Base-by-base conservation (phyloP, 2,329 filamentous ascomycete genomes). In the Arthroderma sp. region DNA sequence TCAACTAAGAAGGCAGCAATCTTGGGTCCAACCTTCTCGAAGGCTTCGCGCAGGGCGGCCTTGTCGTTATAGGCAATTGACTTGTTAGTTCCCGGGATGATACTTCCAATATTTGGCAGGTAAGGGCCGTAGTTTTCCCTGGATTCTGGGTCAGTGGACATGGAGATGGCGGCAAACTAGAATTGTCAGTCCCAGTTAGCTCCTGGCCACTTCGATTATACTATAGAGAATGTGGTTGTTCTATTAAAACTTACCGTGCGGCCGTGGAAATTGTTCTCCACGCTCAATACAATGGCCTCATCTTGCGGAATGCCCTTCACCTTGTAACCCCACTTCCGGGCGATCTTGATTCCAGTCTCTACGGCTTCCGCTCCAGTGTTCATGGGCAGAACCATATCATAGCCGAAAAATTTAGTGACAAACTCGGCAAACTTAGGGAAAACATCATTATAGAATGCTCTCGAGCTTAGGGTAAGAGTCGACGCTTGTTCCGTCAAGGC, bases 341-440 rank as follows among this genome's bases (percentile, higher is more conserved):
- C 89, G 66, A 96, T 80, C 74, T 96, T 96, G 68, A 96, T 80
- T 8, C 83, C 88, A 0, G 89, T 95, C 74, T 96, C 89, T 32
- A 94, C 87, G 6, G 89, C 89, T 68, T 96, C 89, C 22, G 89
- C 89, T 48, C 89, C 89, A 1, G 89, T 96, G 72, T 95, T 95
- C 88, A 96, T 95, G 53, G 89, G 89, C 64, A 96, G 68, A 31
- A 94, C 86, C 89, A 95, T 95, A 66, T 96, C 89, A 63, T 93
- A 96, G 50, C 86, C 87, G 63, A 95, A 94, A 61, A 85, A 81
- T 53, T 78, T 68, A 55, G 85, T 88, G 51, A 94, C 82, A 68
- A 91, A 94, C 68, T 94, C 82, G 5, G 89, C 89, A 73, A 94
- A 96, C 52, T 83, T 80, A 47, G 89, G 89, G 69, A 96, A 96